Evolutionary conservation across 106 monocot genomes (phyloP).

Genomic region (Acorus calamus): DNA sequence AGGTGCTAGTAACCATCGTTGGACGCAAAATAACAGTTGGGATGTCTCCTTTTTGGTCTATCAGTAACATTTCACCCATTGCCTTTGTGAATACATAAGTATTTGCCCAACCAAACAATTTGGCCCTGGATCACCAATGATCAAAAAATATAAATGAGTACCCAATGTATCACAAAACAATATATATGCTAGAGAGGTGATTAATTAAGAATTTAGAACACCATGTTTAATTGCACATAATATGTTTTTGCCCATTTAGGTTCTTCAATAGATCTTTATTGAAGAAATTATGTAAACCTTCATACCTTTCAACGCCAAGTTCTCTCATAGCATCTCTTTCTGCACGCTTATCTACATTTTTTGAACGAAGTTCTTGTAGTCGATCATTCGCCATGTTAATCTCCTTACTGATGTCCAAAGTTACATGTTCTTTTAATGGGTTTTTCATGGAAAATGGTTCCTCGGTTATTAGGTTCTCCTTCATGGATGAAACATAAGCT

Average conservation of each 20-base stretch:
- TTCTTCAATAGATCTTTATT: too few relatives aligned
- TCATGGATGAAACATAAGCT: neutral
- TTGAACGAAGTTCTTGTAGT: neutral
- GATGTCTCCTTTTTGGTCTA: neutral
- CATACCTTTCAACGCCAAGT: neutral
- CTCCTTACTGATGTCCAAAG: neutral
- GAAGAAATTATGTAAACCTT: too few relatives aligned
- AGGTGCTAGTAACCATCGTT: constrained; percentile 1
- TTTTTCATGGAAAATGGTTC: neutral
- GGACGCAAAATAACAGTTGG: constrained; percentile 4
- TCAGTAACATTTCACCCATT: constrained; percentile 4
- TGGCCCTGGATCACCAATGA: neutral
- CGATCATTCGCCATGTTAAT: neutral
- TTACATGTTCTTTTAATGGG: neutral
- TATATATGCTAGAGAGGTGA: neutral
- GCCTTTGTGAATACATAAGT: constrained; percentile 1
- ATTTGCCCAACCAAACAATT: constrained; percentile 6
- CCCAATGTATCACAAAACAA: neutral
- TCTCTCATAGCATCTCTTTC: neutral
- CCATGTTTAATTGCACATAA: too few relatives aligned
- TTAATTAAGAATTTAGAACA: neutral
- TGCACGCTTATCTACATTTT: neutral
- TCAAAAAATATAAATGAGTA: neutral
- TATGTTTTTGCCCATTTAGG: too few relatives aligned
- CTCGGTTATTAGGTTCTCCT: neutral